phyloP scores from a whole-genome alignment of 345 rosid genomes.

The Eucalyptus urophylla region DNA sequence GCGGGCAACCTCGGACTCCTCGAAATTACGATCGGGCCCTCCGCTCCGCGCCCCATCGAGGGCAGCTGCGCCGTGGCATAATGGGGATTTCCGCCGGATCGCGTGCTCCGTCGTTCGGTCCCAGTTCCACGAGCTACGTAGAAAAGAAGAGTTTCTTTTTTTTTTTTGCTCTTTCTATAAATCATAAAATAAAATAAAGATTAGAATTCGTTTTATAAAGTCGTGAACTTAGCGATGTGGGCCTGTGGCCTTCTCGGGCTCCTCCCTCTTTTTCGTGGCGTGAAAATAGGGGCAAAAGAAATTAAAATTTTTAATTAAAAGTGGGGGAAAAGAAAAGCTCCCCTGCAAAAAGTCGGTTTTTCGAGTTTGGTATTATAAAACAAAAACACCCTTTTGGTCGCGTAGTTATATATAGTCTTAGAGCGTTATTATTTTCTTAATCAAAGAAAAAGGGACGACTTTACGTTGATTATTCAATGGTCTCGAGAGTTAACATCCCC shows the following conservation, averaged over 20 bases:
- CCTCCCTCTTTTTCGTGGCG: background rate
- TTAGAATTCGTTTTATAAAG: background rate
- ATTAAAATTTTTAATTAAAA: background rate
- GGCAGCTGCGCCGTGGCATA: background rate
- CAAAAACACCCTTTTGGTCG: background rate
- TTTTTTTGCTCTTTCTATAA: background rate
- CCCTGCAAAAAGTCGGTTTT: background rate
- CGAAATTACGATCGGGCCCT: background rate
- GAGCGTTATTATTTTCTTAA: no score
- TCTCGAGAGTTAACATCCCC: background rate
- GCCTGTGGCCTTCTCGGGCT: background rate
- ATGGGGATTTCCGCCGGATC: background rate
- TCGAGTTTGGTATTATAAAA: background rate
- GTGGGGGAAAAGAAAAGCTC: background rate
- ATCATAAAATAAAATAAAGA: background rate
- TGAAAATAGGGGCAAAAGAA: background rate
- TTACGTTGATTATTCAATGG: background rate
- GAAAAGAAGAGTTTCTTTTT: background rate
- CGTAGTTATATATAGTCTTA: background rate
- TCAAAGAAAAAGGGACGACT: background rate
- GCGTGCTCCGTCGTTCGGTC: background rate
- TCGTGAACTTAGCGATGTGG: background rate
- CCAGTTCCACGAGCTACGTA: background rate
- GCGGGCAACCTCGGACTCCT: background rate
- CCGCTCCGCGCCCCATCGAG: background rate